Percentiles rank a stretch among this genome's conserved stretches.
Evolutionary conservation across 768 basidiomycete genomes (phyloP).

Genomic region (Cubamyces lactineus): DNA sequence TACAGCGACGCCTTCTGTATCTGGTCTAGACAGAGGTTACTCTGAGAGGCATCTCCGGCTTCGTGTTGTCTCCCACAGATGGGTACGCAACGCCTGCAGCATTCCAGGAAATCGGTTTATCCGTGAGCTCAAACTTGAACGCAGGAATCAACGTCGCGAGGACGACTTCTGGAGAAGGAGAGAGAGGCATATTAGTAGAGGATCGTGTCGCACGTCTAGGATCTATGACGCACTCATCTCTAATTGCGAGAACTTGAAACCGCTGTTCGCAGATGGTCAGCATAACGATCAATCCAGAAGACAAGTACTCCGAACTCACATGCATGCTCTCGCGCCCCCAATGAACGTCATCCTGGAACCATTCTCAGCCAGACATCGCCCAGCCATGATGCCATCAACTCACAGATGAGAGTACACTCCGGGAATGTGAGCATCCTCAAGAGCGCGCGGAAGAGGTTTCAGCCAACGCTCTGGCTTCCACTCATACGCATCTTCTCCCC

Average conservation of each 20-base stretch:
- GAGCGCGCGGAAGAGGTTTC: constrained; percentile 4
- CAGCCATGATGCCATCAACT: background rate
- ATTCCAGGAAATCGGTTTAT: constrained; percentile 22
- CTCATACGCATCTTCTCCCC: constrained; percentile 35
- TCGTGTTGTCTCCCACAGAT: constrained; percentile 11
- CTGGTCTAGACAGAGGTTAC: too few relatives aligned
- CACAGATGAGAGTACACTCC: constrained; percentile 22
- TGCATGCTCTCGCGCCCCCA: constrained; percentile 29
- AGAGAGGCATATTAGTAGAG: too few relatives aligned
- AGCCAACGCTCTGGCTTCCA: constrained; percentile 48
- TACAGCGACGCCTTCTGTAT: too few relatives aligned
- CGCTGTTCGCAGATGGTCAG: constrained; percentile 9
- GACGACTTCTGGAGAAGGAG: constrained; percentile 17
- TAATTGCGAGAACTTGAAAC: constrained; percentile 31
- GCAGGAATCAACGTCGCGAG: constrained; percentile 7
- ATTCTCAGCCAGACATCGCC: background rate
- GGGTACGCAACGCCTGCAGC: constrained; percentile 16
- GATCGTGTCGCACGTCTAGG: background rate
- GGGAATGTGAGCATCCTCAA: constrained; percentile 14
- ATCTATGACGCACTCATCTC: constrained; percentile 26
- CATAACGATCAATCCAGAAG: background rate
- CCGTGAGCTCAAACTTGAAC: constrained; percentile 18
- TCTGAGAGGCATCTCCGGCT: constrained; percentile 17
- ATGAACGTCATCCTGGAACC: constrained; percentile 30
- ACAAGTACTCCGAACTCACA: constrained; percentile 15